Percentiles rank a stretch among this genome's conserved stretches.
Evolutionary conservation across 805 yeast species (phyloP).

Genomic region (Novakomyces olei): DNA sequence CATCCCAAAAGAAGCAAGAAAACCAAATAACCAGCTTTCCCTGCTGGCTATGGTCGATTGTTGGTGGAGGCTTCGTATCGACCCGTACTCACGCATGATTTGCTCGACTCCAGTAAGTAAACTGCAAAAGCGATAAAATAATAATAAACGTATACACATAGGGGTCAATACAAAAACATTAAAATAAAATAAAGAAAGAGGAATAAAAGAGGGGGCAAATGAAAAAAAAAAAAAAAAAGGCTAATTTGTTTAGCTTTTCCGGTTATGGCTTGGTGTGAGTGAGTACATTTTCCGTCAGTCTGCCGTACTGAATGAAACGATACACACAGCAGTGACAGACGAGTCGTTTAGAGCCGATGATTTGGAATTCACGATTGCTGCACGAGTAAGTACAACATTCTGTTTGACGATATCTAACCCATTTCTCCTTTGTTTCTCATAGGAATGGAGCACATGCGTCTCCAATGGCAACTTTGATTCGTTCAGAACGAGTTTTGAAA

Average conservation of each 20-base stretch:
- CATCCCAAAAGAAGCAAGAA: slow-evolving; percentile 38
- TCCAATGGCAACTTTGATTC: slow-evolving; percentile 49
- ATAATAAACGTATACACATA: no score
- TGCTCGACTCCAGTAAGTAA: slow-evolving; percentile 96
- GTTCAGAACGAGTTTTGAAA: slow-evolving; percentile 51
- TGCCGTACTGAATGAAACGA: slow-evolving; percentile 55
- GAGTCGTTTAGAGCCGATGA: slow-evolving; percentile 67
- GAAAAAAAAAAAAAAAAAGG: no score
- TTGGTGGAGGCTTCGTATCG: slow-evolving; percentile 67
- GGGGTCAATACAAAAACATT: no score
- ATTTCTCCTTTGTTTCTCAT: neutral
- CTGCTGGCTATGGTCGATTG: slow-evolving; percentile 79
- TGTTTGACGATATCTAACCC: slow-evolving; percentile 4
- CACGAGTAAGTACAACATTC: slow-evolving; percentile 36
- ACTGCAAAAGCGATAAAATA: no score
- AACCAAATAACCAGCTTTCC: slow-evolving; percentile 74
- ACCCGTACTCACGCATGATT: slow-evolving; percentile 90
- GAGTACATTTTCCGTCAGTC: slow-evolving; percentile 79
- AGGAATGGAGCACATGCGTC: slow-evolving; percentile 61
- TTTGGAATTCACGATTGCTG: slow-evolving; percentile 76
- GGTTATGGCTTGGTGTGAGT: slow-evolving; percentile 83
- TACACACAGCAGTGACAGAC: slow-evolving; percentile 46
- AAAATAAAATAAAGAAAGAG: no score
- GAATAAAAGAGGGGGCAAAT: no score
- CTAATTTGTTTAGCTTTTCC: no score